Base-by-base conservation (phyloP, 1,284 basidiomycete genomes). In the Malassezia yamatoensis region DNA sequence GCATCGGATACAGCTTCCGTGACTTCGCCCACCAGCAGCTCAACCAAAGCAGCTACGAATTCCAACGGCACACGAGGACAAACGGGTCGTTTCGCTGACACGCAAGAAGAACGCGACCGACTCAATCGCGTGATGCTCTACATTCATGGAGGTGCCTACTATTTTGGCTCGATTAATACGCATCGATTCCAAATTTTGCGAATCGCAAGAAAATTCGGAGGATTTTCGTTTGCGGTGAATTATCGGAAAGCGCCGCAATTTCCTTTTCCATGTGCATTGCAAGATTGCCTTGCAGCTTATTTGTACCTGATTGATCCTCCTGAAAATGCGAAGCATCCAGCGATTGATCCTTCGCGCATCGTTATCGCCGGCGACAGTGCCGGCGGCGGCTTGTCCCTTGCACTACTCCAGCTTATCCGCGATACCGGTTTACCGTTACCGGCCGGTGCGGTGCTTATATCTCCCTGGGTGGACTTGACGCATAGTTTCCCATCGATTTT, bases 191-290 rank as follows among this genome's bases (percentile, higher is more conserved):
- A 74, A 58, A 72, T 78, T 36, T 68, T 75, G 20, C 67, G 77
- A 5, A 74, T 75, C 36, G 74, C 76, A 1, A 69, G 77, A 53
- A 77, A 78, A 59, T 73, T 78, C 46, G 74, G 71, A 10, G 77
- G 75, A 7, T 65, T 75, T 10, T 76, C 75, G 0, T 76, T 78
- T 33, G 72, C 77, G 1, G 68, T 72, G 11, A 67, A 72, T 58
- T 76, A 76, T 54, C 68, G 74, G 21, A 70, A 71, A 52, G 70
- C 71, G 11, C 70, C 71, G 2, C 63, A 70, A 37, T 72, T 66
- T 18, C 93, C 93, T 0, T 98, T 96, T 76, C 93, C 93, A 0
- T 96, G 93, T 66, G 89, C 86, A 0, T 77, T 96, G 13, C 88
- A 93, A 69, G 90, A 94, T 75, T 78, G 84, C 45, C 70, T 94